Percentiles rank a stretch among this genome's conserved stretches.
phyloP scores from a whole-genome alignment of 495 filamentous ascomycete species.

The Sporormia fimetaria region DNA sequence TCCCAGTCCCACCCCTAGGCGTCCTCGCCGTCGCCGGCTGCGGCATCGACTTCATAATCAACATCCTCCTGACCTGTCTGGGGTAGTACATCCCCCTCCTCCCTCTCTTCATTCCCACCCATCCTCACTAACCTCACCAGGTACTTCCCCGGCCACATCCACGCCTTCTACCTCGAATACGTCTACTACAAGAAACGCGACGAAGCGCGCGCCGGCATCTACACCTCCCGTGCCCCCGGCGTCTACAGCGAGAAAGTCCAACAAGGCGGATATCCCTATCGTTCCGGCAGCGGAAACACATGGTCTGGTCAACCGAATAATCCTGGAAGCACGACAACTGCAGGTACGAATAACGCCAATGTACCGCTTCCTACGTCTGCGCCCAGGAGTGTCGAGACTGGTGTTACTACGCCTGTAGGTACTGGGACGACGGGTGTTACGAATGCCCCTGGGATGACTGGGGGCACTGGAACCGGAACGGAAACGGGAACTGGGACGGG shows the following conservation, averaged over 20 bases:
- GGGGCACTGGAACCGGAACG: too few relatives aligned
- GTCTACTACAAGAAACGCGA: constrained; percentile 69
- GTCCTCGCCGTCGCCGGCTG: constrained; percentile 54
- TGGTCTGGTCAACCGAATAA: too few relatives aligned
- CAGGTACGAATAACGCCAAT: too few relatives aligned
- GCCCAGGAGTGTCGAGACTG: too few relatives aligned
- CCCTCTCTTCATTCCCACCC: background rate
- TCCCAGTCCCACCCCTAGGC: constrained; percentile 51
- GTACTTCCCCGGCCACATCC: constrained; percentile 69
- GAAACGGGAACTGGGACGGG: too few relatives aligned
- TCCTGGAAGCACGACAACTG: too few relatives aligned
- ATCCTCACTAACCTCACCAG: constrained; percentile 31
- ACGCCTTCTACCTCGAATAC: constrained; percentile 86
- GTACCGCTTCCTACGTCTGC: too few relatives aligned
- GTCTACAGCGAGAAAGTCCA: constrained; percentile 77
- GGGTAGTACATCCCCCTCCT: constrained; percentile 38
- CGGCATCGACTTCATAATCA: constrained; percentile 53
- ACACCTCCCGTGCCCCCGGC: constrained; percentile 47
- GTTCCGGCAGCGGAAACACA: too few relatives aligned
- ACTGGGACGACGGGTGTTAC: too few relatives aligned
- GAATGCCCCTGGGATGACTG: too few relatives aligned
- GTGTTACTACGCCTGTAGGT: too few relatives aligned
- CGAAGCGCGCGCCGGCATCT: constrained; percentile 41
- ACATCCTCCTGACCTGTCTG: constrained; percentile 50
- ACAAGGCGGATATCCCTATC: too few relatives aligned